Evolutionary conservation across 73 alveolate species (phyloP).

Genomic region (Breviolum minutum): DNA sequence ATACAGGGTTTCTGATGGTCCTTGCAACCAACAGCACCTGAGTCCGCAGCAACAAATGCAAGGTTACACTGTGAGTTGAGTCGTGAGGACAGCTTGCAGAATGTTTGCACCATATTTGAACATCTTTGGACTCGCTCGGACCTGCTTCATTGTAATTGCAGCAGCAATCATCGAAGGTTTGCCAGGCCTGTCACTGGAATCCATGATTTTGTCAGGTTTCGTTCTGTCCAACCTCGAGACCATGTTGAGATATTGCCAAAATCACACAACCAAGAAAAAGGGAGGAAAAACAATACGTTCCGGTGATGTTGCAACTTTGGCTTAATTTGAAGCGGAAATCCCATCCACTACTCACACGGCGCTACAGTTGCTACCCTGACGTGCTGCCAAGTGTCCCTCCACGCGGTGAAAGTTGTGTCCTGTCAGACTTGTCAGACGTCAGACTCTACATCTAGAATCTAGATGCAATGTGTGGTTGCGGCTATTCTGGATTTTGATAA

Average conservation of each 20-base stretch:
- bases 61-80: too few species aligned
- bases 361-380: too few species aligned
- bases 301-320: not conserved
- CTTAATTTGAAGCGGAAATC: too few species aligned
- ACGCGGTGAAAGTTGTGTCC: slow-evolving; percentile 10
- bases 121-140: too few species aligned
- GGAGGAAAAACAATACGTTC: not conserved
- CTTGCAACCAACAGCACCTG: slow-evolving; percentile 67
- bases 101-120: too few species aligned
- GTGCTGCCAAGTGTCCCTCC: slow-evolving; percentile 6
- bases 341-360: too few species aligned
- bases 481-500: not conserved
- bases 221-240: not conserved
- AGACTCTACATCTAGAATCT: too few species aligned
- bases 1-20: not conserved
- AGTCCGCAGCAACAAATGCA: not conserved
- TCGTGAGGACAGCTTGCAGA: too few species aligned
- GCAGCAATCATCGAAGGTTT: slow-evolving; percentile 75
- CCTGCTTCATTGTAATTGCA: slow-evolving; percentile 82
- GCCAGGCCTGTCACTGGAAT: slow-evolving; percentile 45
- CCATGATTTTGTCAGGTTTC: not conserved
- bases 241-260: too few species aligned
- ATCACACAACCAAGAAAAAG: not conserved
- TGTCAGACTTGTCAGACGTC: not conserved
- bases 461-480: too few species aligned